Evolutionary conservation across 169 alveolate species (phyloP).

Genomic region (Cystoisospora suis): DNA sequence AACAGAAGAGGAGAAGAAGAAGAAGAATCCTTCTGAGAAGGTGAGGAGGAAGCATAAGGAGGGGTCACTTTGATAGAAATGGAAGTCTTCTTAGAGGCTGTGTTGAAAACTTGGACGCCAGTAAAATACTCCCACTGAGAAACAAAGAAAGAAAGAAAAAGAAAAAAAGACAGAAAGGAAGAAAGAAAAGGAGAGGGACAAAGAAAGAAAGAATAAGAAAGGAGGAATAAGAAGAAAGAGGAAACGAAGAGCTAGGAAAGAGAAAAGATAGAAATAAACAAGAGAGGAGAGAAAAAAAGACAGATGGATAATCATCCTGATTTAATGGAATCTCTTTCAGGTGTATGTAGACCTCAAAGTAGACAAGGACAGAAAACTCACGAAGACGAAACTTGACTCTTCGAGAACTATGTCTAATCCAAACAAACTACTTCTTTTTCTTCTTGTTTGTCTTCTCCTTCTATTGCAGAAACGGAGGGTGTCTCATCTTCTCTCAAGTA

Average conservation of each 20-base stretch:
- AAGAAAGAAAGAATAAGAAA: background rate
- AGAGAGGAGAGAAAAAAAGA: background rate
- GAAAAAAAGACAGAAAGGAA: background rate
- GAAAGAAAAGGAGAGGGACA: background rate
- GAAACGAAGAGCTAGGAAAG: background rate
- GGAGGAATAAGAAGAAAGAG: background rate
- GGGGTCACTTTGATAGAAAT: constrained; percentile 42
- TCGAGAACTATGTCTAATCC: too few relatives aligned
- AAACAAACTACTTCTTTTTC: too few relatives aligned
- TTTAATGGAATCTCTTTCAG: too few relatives aligned
- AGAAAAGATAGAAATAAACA: background rate
- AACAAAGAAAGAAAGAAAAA: background rate
- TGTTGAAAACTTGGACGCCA: constrained; percentile 59
- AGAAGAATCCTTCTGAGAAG: background rate
- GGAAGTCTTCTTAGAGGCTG: constrained; percentile 11
- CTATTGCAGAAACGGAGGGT: too few relatives aligned
- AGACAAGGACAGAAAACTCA: background rate
- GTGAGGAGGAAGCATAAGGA: background rate
- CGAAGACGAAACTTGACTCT: too few relatives aligned
- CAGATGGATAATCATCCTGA: background rate
- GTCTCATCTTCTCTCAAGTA: too few relatives aligned
- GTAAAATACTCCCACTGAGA: constrained; percentile 56
- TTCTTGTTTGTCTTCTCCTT: background rate
- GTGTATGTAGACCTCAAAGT: too few relatives aligned
- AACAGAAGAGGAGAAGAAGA: background rate